Base-by-base conservation (phyloP, 1,284 basidiomycete species). In the Ceratobasidium sp. region DNA sequence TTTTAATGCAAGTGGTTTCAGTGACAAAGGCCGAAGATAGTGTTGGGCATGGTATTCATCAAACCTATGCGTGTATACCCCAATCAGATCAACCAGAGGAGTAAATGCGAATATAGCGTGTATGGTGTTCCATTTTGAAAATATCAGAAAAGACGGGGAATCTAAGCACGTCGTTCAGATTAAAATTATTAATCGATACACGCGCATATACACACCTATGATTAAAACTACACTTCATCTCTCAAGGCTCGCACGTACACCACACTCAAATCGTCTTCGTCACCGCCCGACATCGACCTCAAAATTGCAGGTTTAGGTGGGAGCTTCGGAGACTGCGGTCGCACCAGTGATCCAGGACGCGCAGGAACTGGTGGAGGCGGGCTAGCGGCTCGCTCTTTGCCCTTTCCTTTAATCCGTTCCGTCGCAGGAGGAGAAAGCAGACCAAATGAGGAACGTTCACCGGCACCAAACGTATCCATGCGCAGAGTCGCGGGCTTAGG, bases 261-360 rank as follows among this genome's bases (percentile, higher is more conserved):
- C 7, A 13, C 67, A 26, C 67, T 69, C 53, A 69, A 56, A 31
- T 69, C 67, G 28, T 73, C 69, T 13, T 73, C 69, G 20, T 73
- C 69, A 17, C 56, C 56, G 28, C 15, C 37, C 1, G 56, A 49
- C 56, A 73, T 61, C 10, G 39, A 47, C 26, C 69, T 20, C 26
- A 73, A 42, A n/a, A 45, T 56, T 8, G 69, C 51, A 23, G 69
- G 69, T 20, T 73, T 73, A 26, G 69, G 69, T 10, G 69, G 69
- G 26, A 73, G 37, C 42, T 61, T 31, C 1, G 69, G 69, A 3
- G 56, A 73, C 23, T 73, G 69, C 23, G 69, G 28, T 6, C 54
- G 54, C n/a, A 6, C 28, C 13, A 20, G 1, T 11, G 69, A 15
- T 23, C 56, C 35, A 8, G 56, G 56, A n/a, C 69, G 69, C 2